Conservation (phyloP, 208 protist genomes). For the Crithidia mellificae region DNA sequence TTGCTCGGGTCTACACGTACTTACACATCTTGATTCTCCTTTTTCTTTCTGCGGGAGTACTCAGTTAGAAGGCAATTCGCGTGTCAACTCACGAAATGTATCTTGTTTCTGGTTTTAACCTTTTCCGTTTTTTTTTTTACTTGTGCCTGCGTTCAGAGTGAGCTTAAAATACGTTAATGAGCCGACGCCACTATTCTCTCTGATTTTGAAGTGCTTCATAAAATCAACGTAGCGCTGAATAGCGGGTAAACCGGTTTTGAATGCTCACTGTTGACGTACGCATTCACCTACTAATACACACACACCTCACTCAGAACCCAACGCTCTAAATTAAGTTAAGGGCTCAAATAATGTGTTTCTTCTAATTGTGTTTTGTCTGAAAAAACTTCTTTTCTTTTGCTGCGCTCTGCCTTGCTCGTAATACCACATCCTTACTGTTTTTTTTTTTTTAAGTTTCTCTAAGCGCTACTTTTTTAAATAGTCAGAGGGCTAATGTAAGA, state of each 20-base stretch:
- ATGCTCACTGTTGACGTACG: neutral
- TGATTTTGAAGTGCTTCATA: neutral
- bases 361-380: too few species aligned
- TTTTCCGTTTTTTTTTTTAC: slow-evolving; percentile 1
- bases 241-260: neutral
- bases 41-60: neutral
- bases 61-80: neutral
- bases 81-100: neutral
- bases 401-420: too few species aligned
- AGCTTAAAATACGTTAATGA: neutral
- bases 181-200: neutral
- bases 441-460: too few species aligned
- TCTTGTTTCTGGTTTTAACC: neutral
- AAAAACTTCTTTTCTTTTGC: too few species aligned
- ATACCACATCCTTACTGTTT: too few species aligned
- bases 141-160: neutral
- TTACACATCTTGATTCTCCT: neutral
- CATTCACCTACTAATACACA: too few species aligned
- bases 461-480: too few species aligned
- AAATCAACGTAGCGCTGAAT: slow-evolving; percentile 3
- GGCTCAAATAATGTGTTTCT: neutral
- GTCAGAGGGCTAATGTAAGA: too few species aligned
- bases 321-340: too few species aligned
- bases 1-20: slow-evolving; percentile 14
- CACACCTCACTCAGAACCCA: too few species aligned